A percentile compares a stretch with the other conserved stretches of the same genome.
Evolutionary conservation across 208 protist species (phyloP).

Genomic region (Borovskyia barvae): DNA sequence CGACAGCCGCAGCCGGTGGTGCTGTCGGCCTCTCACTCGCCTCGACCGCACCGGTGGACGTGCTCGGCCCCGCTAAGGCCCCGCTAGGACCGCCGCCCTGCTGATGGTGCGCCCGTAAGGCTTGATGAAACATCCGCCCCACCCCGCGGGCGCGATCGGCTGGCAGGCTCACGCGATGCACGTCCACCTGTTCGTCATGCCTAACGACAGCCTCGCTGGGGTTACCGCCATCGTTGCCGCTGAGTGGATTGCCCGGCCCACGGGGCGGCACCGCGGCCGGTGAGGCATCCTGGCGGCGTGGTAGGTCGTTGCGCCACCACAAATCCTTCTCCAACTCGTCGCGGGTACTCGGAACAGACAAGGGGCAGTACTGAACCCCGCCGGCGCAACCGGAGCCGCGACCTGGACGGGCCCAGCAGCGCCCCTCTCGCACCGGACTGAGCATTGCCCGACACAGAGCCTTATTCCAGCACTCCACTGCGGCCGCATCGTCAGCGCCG

Average conservation of each 20-base stretch:
- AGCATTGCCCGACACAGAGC: constrained; percentile 39
- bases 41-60: background rate
- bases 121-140: constrained; percentile 17
- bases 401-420: constrained; percentile 44
- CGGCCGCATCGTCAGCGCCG: background rate
- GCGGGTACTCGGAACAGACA: constrained; percentile 38
- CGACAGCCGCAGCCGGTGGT: background rate
- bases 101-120: constrained; percentile 7
- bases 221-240: no score
- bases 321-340: constrained; percentile 55
- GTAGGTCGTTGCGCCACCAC: constrained; percentile 70
- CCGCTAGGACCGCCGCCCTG: background rate
- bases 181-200: background rate
- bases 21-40: background rate
- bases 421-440: constrained; percentile 26
- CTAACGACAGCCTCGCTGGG: background rate
- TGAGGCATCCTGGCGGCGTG: constrained; percentile 17
- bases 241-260: background rate
- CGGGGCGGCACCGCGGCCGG: background rate
- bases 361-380: constrained; percentile 57
- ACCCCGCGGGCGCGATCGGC: constrained; percentile 8
- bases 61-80: background rate
- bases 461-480: constrained; percentile 31
- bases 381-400: constrained; percentile 24
- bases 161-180: background rate